Evolutionary conservation across 768 basidiomycete species (phyloP).

Genomic region (Trametes coccinea): DNA sequence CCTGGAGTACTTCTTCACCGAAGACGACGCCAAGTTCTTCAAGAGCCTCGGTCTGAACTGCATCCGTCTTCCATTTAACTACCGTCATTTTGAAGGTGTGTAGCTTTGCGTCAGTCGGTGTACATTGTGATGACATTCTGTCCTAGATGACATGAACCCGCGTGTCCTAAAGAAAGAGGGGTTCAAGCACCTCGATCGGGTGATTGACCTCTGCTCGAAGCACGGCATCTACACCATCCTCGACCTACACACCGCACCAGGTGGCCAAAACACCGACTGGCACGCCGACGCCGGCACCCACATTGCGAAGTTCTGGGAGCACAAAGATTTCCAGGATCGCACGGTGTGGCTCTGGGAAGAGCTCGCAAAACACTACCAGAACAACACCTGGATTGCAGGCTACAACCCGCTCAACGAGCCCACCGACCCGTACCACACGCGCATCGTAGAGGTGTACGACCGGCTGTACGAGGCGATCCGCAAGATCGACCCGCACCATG

Average conservation of each 20-base stretch:
- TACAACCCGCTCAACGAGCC: conserved; percentile 89
- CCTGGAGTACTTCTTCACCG: conserved; percentile 81
- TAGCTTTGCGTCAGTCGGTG: not conserved
- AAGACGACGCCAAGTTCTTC: conserved; percentile 75
- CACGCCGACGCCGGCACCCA: conserved; percentile 73
- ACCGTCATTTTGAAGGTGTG: conserved; percentile 67
- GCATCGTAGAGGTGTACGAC: conserved; percentile 68
- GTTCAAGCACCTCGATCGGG: conserved; percentile 82
- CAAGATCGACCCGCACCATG: conserved; percentile 65
- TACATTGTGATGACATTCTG: conserved; percentile 13
- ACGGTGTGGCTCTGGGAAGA: conserved; percentile 75
- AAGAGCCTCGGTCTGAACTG: conserved; percentile 78
- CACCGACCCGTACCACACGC: conserved; percentile 65
- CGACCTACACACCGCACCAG: conserved; percentile 77
- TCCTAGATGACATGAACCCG: conserved; percentile 71
- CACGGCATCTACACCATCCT: conserved; percentile 82
- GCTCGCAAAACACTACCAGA: conserved; percentile 65
- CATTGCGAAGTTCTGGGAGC: conserved; percentile 75
- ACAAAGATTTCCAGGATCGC: conserved; percentile 85
- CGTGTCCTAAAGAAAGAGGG: conserved; percentile 74
- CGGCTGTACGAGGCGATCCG: conserved; percentile 71
- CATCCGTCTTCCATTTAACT: conserved; percentile 75
- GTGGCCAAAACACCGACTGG: conserved; percentile 80
- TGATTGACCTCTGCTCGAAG: conserved; percentile 71
- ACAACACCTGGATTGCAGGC: conserved; percentile 67